Evolutionary conservation across 306 rosid genomes (phyloP).

Genomic region (Medicago arabica): DNA sequence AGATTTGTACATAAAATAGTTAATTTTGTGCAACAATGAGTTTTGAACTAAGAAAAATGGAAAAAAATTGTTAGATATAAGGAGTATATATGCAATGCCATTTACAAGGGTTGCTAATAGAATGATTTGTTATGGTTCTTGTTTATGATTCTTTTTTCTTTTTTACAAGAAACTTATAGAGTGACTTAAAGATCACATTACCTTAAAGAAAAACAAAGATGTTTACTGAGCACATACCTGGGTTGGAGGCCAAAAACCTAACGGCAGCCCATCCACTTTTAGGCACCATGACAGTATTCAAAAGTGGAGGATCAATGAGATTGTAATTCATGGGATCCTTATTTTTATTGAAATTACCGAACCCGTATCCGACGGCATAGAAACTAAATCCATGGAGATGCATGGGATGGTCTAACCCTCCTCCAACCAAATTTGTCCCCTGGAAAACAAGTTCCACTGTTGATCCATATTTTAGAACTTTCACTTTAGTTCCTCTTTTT

Average conservation of each 20-base stretch:
- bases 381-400: conserved; percentile 18
- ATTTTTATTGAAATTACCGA: conserved; percentile 6
- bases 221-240: neutral
- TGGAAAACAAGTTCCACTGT: neutral
- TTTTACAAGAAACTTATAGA: neutral
- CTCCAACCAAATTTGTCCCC: neutral
- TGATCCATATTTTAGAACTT: neutral
- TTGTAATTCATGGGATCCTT: neutral
- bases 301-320: neutral
- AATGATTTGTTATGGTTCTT: neutral
- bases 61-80: neutral
- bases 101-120: neutral
- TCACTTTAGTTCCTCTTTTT: neutral
- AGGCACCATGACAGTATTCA: neutral
- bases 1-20: neutral
- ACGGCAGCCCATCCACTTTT: neutral
- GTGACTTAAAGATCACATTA: neutral
- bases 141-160: neutral
- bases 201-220: neutral
- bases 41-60: neutral
- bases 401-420: conserved; percentile 5
- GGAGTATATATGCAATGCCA: neutral
- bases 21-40: neutral
- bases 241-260: neutral
- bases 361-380: neutral